Evolutionary conservation across 2,329 filamentous ascomycete species (phyloP).

Genomic region (Paramyrothecium roridum): DNA sequence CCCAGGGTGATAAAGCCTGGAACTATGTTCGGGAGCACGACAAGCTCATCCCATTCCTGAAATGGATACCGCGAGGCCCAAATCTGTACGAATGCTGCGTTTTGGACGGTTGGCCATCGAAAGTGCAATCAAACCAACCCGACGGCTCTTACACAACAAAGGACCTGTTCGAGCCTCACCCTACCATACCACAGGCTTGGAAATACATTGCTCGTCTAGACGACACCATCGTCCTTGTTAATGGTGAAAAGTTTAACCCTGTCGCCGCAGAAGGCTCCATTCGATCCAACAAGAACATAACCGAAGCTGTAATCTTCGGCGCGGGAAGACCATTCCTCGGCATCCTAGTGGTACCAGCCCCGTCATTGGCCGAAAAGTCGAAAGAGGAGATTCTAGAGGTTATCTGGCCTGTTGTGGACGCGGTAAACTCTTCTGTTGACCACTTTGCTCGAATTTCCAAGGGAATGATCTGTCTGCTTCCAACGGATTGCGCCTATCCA

Average conservation of each 20-base stretch:
- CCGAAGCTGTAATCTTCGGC: slow-evolving; percentile 61
- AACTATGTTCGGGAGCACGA: slow-evolving; percentile 21
- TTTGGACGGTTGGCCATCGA: slow-evolving; percentile 51
- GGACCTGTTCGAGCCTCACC: slow-evolving; percentile 58
- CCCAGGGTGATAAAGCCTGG: slow-evolving; percentile 21
- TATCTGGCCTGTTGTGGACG: slow-evolving; percentile 30
- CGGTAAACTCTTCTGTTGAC: slow-evolving; percentile 24
- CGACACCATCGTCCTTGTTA: slow-evolving; percentile 57
- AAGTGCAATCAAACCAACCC: slow-evolving; percentile 52
- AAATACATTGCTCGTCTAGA: slow-evolving; percentile 59
- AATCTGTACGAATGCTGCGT: slow-evolving; percentile 52
- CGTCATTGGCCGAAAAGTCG: background rate
- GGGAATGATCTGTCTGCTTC: slow-evolving; percentile 48
- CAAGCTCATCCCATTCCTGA: slow-evolving; percentile 4
- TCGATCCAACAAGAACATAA: slow-evolving; percentile 36
- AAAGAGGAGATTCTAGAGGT: slow-evolving; percentile 22
- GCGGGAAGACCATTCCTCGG: slow-evolving; percentile 32
- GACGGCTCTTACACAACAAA: slow-evolving; percentile 61
- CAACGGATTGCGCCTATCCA: slow-evolving; percentile 36
- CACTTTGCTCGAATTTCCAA: slow-evolving; percentile 36
- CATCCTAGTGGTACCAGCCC: slow-evolving; percentile 4
- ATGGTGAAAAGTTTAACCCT: slow-evolving; percentile 67
- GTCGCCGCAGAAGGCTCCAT: slow-evolving; percentile 56
- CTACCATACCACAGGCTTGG: slow-evolving; percentile 51
- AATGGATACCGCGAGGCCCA: slow-evolving; percentile 7